phyloP scores from a whole-genome alignment of 176 grass and related monocot genomes.

The Tillandsia leiboldiana region DNA sequence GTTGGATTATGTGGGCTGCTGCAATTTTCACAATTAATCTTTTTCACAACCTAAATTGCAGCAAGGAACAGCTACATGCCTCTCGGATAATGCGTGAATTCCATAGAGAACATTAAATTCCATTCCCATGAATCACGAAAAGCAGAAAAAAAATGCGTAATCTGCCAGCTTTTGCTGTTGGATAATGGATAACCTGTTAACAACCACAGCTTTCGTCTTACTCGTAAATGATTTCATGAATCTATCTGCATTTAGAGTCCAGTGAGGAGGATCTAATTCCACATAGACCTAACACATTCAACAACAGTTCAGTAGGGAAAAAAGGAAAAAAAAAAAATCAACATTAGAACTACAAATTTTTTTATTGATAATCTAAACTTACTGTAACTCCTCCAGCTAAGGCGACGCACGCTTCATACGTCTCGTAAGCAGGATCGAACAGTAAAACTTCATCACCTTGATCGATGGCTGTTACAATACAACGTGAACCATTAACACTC shows the following conservation, averaged over 20 bases:
- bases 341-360: background rate
- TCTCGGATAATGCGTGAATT: no score
- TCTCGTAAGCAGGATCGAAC: slow-evolving; percentile 83
- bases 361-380: slow-evolving; percentile 8
- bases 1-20: slow-evolving; percentile 90
- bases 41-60: background rate
- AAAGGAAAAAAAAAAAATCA: background rate
- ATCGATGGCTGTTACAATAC: slow-evolving; percentile 46
- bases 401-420: slow-evolving; percentile 63
- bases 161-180: background rate
- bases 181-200: slow-evolving; percentile 49
- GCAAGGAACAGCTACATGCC: no score
- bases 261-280: slow-evolving; percentile 64
- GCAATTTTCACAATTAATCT: slow-evolving; percentile 18
- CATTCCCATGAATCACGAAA: background rate
- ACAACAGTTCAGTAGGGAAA: background rate
- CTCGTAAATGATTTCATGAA: slow-evolving; percentile 62
- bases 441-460: slow-evolving; percentile 74
- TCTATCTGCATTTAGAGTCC: slow-evolving; percentile 51
- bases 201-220: slow-evolving; percentile 75
- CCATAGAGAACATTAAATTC: background rate
- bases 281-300: slow-evolving; percentile 62
- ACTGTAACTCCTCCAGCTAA: slow-evolving; percentile 73
- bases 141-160: background rate
- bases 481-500: background rate